Base-by-base conservation (phyloP, 768 basidiomycete genomes). In the Boletus insuetus region DNA sequence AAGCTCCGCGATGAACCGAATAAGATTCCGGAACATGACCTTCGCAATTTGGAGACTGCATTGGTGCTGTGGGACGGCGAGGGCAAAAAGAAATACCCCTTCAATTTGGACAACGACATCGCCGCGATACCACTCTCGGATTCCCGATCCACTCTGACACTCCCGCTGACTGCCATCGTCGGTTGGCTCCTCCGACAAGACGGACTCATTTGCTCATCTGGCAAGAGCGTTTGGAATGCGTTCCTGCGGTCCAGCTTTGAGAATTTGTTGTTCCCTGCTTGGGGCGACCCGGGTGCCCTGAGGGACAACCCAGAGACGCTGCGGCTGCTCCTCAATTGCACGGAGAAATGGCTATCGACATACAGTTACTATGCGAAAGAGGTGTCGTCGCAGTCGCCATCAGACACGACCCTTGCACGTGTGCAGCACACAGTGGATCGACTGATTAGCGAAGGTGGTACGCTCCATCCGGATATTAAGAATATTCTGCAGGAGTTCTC, bases 231-330 rank as follows among this genome's bases (percentile, higher is more conserved):
- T 24, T 42, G 51, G 29, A 34, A 45, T 34, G 39, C 26, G 14
- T 32, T 56, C 44, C 19, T 56, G 14, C 50, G 45, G 1, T 39
- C 50, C n/a, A 22, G 13, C 6, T 53, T 56, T 29, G 24, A 53
- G 12, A 12, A 17, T 16, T n/a, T 56, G 32, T 32, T 56, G 51
- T 29, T 29, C 29, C 29, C 29, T 29, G 29, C 29, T 29, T 29
- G 29, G 29, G 8, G 29, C 29, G 29, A 56, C 29, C 42, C 39
- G 7, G 51, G 51, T 24, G 34, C 26, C 8, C 39, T 53, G 32
- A 45, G 40, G 17, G 51, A 56, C 26, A 46, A 53, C 31, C 45
- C 55, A 1, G 51, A 56, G 22, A 53, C 47, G 51, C 22, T 56
- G 16, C 38, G 26, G 41, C 35, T 47, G 9, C 29, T 29, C 29